Base-by-base conservation (phyloP, 108 stramenopile genomes). In the Skeletonema costatum region DNA sequence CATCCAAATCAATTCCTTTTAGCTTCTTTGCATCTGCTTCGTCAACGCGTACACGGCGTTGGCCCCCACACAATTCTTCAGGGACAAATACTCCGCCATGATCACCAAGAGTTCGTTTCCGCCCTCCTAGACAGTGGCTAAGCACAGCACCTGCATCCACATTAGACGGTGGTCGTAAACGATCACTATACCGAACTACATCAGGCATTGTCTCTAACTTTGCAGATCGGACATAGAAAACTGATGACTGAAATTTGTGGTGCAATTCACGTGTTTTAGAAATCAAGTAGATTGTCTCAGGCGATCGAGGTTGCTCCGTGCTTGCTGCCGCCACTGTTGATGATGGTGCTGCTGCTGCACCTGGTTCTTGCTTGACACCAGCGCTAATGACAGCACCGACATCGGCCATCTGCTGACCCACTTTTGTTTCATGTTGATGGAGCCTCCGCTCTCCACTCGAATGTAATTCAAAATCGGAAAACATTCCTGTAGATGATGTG, bases 191-290 rank as follows among this genome's bases (percentile, higher is more conserved):
- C 17, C 89, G 85, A 41, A 80, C 83, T 12, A 92, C 86, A 71
- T 92, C 91, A 11, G 79, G 79, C 10, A 87, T 75, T 29, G 53
- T 56, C 25, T 56, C 74, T 67, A 86, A 83, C 69, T 86, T 87
- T 4, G 84, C 53, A 6, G 84, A 78, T 35, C 80, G 81, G 35
- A 92, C 82, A 62, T 84, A 90, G 48, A 78, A 86, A 31, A 88
- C 75, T 16, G 89, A 88, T 39, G 60, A 77, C 48, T 88, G 87
- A 36, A 92, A 76, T 10, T 85, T 81, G 62, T 89, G 85, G n/a
- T 86, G 81, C 12, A 89, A 80, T 60, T 92, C 88, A 12, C 91
- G 84, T 19, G 82, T 65, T 73, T 92, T 92, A 62, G 84, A 81
- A 38, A 92, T 88, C 19, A 92, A 60, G 48, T 83, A 87, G 50